Evolutionary conservation across 495 filamentous ascomycete species (phyloP).

Genomic region (Emericellopsis terricola): DNA sequence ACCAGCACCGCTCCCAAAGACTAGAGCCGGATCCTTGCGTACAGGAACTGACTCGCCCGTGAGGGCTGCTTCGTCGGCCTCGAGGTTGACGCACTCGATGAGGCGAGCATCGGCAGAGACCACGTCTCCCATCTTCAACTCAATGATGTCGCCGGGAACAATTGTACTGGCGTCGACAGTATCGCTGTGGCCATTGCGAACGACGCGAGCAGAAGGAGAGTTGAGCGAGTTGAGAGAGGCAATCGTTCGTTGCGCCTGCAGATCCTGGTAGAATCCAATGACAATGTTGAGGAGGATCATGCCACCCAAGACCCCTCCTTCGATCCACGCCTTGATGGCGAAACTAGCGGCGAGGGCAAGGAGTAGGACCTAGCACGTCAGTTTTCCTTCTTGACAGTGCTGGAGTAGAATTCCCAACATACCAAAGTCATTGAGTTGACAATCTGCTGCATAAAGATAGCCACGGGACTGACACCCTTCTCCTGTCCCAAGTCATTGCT

Average conservation of each 20-base stretch:
- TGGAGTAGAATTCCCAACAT: slow-evolving; percentile 1
- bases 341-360: slow-evolving; percentile 7
- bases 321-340: slow-evolving; percentile 41
- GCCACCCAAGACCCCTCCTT: slow-evolving; percentile 42
- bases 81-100: slow-evolving; percentile 57
- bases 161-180: slow-evolving; percentile 41
- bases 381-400: not conserved
- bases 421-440: slow-evolving; percentile 37
- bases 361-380: slow-evolving; percentile 5
- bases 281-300: slow-evolving; percentile 23
- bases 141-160: slow-evolving; percentile 54
- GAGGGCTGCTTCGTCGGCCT: slow-evolving; percentile 45
- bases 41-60: slow-evolving; percentile 50
- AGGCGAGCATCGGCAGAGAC: slow-evolving; percentile 49
- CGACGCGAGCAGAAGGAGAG: slow-evolving; percentile 38
- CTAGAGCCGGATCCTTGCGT: slow-evolving; percentile 24
- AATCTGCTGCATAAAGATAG: slow-evolving; percentile 44
- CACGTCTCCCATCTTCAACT: slow-evolving; percentile 56
- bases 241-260: not conserved
- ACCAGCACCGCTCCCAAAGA: too few relatives aligned
- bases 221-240: slow-evolving; percentile 9
- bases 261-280: slow-evolving; percentile 20
- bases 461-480: slow-evolving; percentile 44
- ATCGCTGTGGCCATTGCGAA: slow-evolving; percentile 38
- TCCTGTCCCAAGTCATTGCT: slow-evolving; percentile 42